These are phyloP conservation scores for Cladophialophora carrionii DNA, from an alignment of 2,329 filamentous ascomycete species.

Conservation along the genomic window DNA sequence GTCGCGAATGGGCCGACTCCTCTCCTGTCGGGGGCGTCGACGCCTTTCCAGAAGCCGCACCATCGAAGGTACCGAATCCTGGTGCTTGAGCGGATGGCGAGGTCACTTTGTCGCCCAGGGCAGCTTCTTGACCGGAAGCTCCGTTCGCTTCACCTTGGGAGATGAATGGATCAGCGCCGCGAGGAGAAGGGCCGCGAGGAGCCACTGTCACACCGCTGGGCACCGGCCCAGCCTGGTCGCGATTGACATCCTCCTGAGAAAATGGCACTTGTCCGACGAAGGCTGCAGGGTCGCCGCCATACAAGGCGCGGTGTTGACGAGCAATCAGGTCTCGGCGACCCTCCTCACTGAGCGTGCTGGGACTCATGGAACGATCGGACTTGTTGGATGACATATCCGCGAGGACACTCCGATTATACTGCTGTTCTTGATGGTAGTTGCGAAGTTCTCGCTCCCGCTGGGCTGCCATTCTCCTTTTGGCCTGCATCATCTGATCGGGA, in stretches of 20 bases:
- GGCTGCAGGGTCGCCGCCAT: conserved; percentile 70
- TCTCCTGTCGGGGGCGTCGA: conserved; percentile 78
- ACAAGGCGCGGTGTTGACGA: conserved; percentile 91
- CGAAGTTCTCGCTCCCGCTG: conserved; percentile 98
- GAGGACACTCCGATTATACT: conserved; percentile 96
- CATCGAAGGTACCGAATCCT: conserved; percentile 65
- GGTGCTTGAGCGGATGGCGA: conserved; percentile 59
- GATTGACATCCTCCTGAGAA: conserved; percentile 69
- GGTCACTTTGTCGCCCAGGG: conserved; percentile 61
- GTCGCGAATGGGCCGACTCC: conserved; percentile 72
- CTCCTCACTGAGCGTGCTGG: conserved; percentile 87
- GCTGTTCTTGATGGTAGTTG: conserved; percentile 99
- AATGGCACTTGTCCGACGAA: conserved; percentile 70
- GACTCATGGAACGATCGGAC: conserved; percentile 82
- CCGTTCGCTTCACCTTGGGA: conserved; percentile 17
- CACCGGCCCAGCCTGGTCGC: conserved; percentile 66
- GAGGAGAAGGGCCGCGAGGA: conserved; percentile 75
- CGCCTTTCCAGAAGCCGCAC: conserved; percentile 72
- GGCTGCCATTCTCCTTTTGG: conserved; percentile 98
- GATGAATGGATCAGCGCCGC: conserved; percentile 73
- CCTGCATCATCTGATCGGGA: conserved; percentile 98
- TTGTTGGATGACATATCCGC: conserved; percentile 74
- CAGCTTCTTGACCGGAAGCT: conserved; percentile 28
- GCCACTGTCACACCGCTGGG: conserved; percentile 52
- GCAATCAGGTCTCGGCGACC: conserved; percentile 94